A percentile compares a stretch with the other conserved stretches of the same genome.
phyloP scores from a whole-genome alignment of 2,329 filamentous ascomycete genomes.

The Aspergillus tubingensis region DNA sequence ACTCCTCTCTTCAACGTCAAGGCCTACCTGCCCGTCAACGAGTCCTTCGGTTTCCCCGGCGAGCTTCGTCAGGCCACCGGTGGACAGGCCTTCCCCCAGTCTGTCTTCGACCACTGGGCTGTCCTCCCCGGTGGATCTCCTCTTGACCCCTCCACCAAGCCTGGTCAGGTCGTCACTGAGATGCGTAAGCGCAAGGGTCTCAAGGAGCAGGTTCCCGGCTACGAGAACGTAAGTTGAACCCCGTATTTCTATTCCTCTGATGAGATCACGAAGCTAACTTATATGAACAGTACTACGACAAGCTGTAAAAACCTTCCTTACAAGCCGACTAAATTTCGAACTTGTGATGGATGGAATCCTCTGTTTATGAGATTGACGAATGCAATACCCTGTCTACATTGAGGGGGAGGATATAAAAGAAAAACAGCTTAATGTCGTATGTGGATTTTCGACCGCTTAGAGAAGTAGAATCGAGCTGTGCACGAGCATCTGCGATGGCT shows the following conservation, averaged over 20 bases:
- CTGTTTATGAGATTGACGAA: slow-evolving; percentile 48
- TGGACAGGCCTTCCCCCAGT: slow-evolving; percentile 98
- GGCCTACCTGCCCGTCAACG: slow-evolving; percentile 93
- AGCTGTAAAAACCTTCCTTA: slow-evolving; percentile 71
- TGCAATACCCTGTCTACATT: slow-evolving; percentile 39
- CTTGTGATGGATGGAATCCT: slow-evolving; percentile 38
- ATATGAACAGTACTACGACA: slow-evolving; percentile 84
- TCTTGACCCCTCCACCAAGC: slow-evolving; percentile 78
- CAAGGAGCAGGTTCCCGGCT: slow-evolving; percentile 90
- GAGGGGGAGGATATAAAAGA: slow-evolving; percentile 30
- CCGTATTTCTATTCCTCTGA: not conserved
- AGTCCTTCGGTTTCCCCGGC: slow-evolving; percentile 98
- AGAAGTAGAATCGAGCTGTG: slow-evolving; percentile 34
- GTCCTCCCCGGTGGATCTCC: slow-evolving; percentile 90
- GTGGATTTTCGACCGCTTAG: slow-evolving; percentile 33
- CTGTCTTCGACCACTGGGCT: slow-evolving; percentile 99
- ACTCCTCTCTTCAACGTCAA: slow-evolving; percentile 99
- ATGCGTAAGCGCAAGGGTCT: slow-evolving; percentile 99
- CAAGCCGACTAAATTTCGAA: slow-evolving; percentile 46
- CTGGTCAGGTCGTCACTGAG: slow-evolving; percentile 77
- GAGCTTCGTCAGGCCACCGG: slow-evolving; percentile 92
- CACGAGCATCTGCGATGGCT: slow-evolving; percentile 32
- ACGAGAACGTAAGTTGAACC: slow-evolving; percentile 81
- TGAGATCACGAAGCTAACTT: slow-evolving; percentile 21
- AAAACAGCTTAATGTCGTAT: slow-evolving; percentile 33